Evolutionary conservation across 257 asterid genomes (phyloP), one percentile per base, ranked within the genome.

Genomic region (Perilla frutescens): DNA sequence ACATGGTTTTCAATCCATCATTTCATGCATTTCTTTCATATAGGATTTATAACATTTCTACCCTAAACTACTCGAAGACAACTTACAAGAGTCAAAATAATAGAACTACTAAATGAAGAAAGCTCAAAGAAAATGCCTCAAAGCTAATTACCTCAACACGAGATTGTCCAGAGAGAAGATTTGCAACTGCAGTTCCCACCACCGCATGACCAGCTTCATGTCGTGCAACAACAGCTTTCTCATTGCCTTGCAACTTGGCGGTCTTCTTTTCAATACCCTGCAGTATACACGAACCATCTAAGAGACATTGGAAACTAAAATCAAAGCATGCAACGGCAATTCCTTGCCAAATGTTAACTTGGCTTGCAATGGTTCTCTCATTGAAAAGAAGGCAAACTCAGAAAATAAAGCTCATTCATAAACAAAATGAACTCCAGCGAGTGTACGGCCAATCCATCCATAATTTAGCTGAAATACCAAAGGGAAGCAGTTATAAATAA

Each of bases 141-240:
- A 53, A 57, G 55, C 29, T 26, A 20, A 61, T 69, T 91, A 92
- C 99, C 99, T 90, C 96, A 72, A 95, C 99, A 39, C 98, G 91
- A 36, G 98, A 96, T 83, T 95, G 99, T 55, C 96, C 96, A 58
- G 96, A 72, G 75, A 95, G 93, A 80, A 95, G 98, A 84, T 87
- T 92, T 58, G 99, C 99, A 76, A 95, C 97, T 68, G 98, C 99
- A 57, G 98, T 95, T 66, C 98, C 99, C 53, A 95, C 98, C 50
- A 95, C 97, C 15, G 99, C 99, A 75, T 95, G 99, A 63, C 99
- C 99, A 80, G 96, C 99, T 85, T 95, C 99, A 83, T 95, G 99
- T 62, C 98, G 84, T 51, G 99, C 98, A 81, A 95, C 97, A 80
- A 90, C 98, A 61, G 93, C 98, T 84, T 92, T 95, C 91, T 95